Evolutionary conservation across 2,329 filamentous ascomycete genomes (phyloP).

Genomic region (Acarospora socialis): DNA sequence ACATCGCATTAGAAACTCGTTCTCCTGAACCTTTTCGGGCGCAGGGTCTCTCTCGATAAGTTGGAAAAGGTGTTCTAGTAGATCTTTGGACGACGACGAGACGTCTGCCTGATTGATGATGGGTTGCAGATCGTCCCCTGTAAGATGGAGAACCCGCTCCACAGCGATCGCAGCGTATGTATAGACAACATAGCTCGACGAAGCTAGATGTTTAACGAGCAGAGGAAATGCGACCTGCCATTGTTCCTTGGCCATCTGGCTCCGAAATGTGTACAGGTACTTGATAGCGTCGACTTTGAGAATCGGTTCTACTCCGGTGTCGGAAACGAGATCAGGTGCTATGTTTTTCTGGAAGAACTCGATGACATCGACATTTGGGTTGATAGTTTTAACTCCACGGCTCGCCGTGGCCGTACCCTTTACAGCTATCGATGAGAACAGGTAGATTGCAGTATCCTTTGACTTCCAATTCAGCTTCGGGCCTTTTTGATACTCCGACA

Average conservation of each 20-base stretch:
- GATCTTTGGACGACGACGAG: slow-evolving; percentile 66
- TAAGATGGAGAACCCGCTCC: slow-evolving; percentile 79
- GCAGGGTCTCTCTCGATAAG: slow-evolving; percentile 74
- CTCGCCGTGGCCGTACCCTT: slow-evolving; percentile 78
- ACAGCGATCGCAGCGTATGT: slow-evolving; percentile 94
- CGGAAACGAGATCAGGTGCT: slow-evolving; percentile 69
- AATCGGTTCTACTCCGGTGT: slow-evolving; percentile 59
- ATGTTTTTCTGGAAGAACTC: slow-evolving; percentile 92
- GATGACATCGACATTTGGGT: slow-evolving; percentile 73
- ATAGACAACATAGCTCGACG: slow-evolving; percentile 89
- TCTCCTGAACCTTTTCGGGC: slow-evolving; percentile 91
- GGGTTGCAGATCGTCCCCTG: slow-evolving; percentile 58
- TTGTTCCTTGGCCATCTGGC: slow-evolving; percentile 79
- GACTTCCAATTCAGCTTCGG: slow-evolving; percentile 71
- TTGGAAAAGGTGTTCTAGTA: slow-evolving; percentile 79
- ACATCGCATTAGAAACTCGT: slow-evolving; percentile 96
- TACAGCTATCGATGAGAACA: slow-evolving; percentile 86
- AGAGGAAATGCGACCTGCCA: slow-evolving; percentile 84
- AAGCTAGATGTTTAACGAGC: slow-evolving; percentile 79
- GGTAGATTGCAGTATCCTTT: slow-evolving; percentile 95
- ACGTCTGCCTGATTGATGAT: slow-evolving; percentile 72
- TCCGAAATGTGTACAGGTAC: slow-evolving; percentile 92
- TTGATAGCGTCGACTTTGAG: slow-evolving; percentile 97
- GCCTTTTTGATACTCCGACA: slow-evolving; percentile 57
- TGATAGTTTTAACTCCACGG: slow-evolving; percentile 83